These are phyloP conservation scores for Picochlorum sp. DNA, from an alignment of 139 green algal species.

Conservation along the genomic window DNA sequence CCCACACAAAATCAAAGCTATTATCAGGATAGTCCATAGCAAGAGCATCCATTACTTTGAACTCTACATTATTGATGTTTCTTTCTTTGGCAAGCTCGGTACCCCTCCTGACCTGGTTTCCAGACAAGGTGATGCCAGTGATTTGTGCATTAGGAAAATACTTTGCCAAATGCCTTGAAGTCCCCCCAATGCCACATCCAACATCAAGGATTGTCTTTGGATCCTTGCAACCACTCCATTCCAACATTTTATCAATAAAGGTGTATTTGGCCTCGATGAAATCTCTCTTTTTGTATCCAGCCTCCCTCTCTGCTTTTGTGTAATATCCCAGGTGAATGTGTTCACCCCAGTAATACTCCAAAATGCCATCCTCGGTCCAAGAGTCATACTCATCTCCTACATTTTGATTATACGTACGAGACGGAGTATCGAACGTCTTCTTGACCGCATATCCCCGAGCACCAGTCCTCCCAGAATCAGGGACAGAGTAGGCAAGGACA, in stretches of 20 bases:
- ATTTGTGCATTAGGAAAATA: slow-evolving; percentile 63
- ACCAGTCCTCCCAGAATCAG: too few relatives aligned
- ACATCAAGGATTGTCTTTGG: slow-evolving; percentile 76
- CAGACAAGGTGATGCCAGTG: slow-evolving; percentile 81
- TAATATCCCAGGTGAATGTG: slow-evolving; percentile 97
- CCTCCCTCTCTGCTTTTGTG: slow-evolving; percentile 56
- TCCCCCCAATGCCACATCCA: slow-evolving; percentile 90
- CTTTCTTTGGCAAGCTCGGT: slow-evolving; percentile 72
- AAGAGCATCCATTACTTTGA: slow-evolving; percentile 93
- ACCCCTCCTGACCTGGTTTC: slow-evolving; percentile 71
- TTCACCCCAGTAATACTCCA: slow-evolving; percentile 88
- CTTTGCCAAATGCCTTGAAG: slow-evolving; percentile 68
- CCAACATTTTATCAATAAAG: slow-evolving; percentile 84
- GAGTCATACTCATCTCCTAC: slow-evolving; percentile 90
- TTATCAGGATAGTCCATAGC: slow-evolving; percentile 80
- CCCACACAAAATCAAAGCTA: slow-evolving; percentile 95
- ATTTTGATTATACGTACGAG: slow-evolving; percentile 69
- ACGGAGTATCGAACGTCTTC: slow-evolving; percentile 61
- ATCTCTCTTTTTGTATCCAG: slow-evolving; percentile 76
- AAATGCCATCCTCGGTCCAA: slow-evolving; percentile 78
- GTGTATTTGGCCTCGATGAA: slow-evolving; percentile 92
- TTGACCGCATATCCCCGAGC: slow-evolving; percentile 45
- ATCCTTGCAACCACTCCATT: slow-evolving; percentile 32
- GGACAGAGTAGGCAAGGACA: too few relatives aligned
- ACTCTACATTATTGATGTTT: slow-evolving; percentile 61